A percentile compares a stretch with the other conserved stretches of the same genome.
Evolutionary conservation across 139 green algal species (phyloP).

Genomic region (Yamagishiella unicocca): DNA sequence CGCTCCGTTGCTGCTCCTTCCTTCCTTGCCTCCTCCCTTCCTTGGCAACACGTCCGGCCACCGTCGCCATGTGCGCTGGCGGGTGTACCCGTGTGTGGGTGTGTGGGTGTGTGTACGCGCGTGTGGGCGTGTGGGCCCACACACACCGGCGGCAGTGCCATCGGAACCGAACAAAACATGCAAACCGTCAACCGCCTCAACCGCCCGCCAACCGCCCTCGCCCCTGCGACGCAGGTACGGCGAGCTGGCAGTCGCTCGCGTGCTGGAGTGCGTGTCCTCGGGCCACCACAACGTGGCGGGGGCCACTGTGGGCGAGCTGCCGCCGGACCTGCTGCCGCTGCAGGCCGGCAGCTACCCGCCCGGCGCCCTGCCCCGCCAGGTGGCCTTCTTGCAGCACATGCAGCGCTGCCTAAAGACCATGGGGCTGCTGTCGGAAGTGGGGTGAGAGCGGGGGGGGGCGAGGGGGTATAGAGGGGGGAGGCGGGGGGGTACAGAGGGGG

Average conservation of each 20-base stretch:
- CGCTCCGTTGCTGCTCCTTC: too few relatives aligned
- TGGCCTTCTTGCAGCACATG: slow-evolving; percentile 2
- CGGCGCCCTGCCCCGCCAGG: background rate
- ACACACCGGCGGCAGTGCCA: too few relatives aligned
- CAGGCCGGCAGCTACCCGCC: too few relatives aligned
- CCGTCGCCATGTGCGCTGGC: too few relatives aligned
- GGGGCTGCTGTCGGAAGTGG: slow-evolving; percentile 4
- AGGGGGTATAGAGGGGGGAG: background rate
- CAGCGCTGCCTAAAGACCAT: slow-evolving; percentile 34
- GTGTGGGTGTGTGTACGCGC: too few relatives aligned
- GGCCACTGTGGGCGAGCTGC: slow-evolving; percentile 6
- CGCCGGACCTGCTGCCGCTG: background rate
- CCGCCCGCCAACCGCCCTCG: too few relatives aligned
- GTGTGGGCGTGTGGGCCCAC: too few relatives aligned
- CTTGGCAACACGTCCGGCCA: too few relatives aligned
- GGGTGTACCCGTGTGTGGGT: too few relatives aligned
- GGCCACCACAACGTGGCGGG: slow-evolving; percentile 28
- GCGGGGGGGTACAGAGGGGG: background rate
- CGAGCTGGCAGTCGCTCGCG: background rate
- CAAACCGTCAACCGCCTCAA: too few relatives aligned
- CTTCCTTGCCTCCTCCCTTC: too few relatives aligned
- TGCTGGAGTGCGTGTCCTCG: slow-evolving; percentile 16
- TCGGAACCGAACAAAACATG: too few relatives aligned
- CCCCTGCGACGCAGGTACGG: slow-evolving; percentile 10
- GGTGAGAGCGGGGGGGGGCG: background rate